These are phyloP conservation scores for Suillus spraguei DNA, from an alignment of 768 basidiomycete genomes.

Conservation along the genomic window DNA sequence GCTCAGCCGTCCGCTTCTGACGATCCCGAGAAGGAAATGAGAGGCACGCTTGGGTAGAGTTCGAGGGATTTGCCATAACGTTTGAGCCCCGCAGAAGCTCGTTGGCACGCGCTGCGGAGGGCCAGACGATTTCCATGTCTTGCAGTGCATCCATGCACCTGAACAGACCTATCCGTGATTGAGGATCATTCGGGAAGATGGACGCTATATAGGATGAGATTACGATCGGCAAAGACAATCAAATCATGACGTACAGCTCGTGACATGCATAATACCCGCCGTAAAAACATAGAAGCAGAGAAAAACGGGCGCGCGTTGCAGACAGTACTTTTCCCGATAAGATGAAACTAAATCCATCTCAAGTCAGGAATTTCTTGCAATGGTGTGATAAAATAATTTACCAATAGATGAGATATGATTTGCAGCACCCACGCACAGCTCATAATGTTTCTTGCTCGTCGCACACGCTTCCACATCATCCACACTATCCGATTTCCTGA, in stretches of 20 bases:
- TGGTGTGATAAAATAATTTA: conserved; percentile 28
- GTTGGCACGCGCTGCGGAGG: conserved; percentile 71
- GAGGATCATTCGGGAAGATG: conserved; percentile 66
- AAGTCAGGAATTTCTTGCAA: conserved; percentile 8
- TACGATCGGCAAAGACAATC: not conserved
- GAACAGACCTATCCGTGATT: conserved; percentile 61
- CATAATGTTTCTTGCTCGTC: conserved; percentile 64
- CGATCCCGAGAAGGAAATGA: conserved; percentile 33
- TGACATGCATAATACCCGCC: conserved; percentile 79
- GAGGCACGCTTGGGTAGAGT: not conserved
- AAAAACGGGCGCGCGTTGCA: conserved; percentile 67
- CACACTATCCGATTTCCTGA: conserved; percentile 39
- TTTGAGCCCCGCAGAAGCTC: conserved; percentile 72
- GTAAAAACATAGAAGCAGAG: conserved; percentile 81
- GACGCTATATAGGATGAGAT: conserved; percentile 46
- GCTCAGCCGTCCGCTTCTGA: conserved; percentile 63
- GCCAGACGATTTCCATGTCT: conserved; percentile 73
- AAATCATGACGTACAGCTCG: conserved; percentile 52
- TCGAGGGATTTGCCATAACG: conserved; percentile 26
- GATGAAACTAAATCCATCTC: conserved; percentile 43
- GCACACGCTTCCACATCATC: conserved; percentile 58
- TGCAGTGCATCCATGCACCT: conserved; percentile 69
- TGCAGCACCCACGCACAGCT: conserved; percentile 76
- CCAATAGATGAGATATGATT: conserved; percentile 76
- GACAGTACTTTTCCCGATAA: conserved; percentile 64